Base-by-base conservation (phyloP, 2,329 filamentous ascomycete species). In the Alternaria sp. region DNA sequence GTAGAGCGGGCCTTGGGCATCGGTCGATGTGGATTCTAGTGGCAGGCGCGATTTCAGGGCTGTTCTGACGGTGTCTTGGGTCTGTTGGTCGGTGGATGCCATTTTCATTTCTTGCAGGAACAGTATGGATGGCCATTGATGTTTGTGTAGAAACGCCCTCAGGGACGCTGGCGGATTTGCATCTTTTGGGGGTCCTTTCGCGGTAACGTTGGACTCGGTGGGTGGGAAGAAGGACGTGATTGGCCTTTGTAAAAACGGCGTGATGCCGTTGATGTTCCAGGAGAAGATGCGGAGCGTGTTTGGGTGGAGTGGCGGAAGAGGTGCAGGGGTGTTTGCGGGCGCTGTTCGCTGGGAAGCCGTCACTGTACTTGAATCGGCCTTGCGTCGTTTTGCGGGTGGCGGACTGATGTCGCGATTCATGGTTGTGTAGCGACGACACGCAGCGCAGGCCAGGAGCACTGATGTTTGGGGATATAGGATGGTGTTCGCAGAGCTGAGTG, bases 101-200 rank as follows among this genome's bases (percentile, higher is more conserved):
- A 84, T 81, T 63, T 84, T 84, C 24, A 83, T 79, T 74, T 84
- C 82, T 71, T 84, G 81, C 2, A 83, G 72, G 54, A 80, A 79
- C 4, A 83, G 72, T 23, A 82, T 61, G 2, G 79, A 72, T 3
- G 81, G 81, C 75, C 77, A 83, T 10, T 71, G 50, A 62, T 83
- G 80, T 9, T 77, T 74, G 24, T 76, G 73, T n/a, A 84, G 72
- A 54, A 83, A 80, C 17, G 65, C 70, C 34, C 80, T 72, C 5
- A 83, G 71, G 17, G 75, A 79, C 1, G 72, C 63, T 21, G 60
- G 56, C 26, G 51, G 61, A 21, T 56, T 41, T 5, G 24, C 14
- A 23, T n/a, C 23, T 31, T 63, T 59, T 31, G 23, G 6, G 5
- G 33, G 17, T 28, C 28, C 29, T 6, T 8, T 29, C 1, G 24